phyloP scores from a whole-genome alignment of 1,284 basidiomycete species.

The Boletus semigastroideus region DNA sequence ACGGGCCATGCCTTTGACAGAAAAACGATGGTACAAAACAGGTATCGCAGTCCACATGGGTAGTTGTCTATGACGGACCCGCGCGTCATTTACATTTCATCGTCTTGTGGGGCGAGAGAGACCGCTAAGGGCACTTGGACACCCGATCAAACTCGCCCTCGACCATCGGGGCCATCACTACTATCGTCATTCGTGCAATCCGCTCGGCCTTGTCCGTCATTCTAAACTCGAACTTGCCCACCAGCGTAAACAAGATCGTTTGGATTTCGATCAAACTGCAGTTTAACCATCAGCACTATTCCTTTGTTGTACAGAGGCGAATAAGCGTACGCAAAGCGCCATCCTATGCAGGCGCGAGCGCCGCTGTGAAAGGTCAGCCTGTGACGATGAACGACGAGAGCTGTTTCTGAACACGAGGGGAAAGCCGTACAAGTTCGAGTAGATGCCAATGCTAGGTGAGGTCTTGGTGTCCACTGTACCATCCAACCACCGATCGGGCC shows the following conservation, averaged over 20 bases:
- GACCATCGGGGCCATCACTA: slow-evolving; percentile 47
- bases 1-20: too few relatives aligned
- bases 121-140: slow-evolving; percentile 51
- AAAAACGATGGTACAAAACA: too few relatives aligned
- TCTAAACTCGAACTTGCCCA: slow-evolving; percentile 48
- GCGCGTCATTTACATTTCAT: not conserved
- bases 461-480: slow-evolving; percentile 34
- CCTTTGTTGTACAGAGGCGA: not conserved
- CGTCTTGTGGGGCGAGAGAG: slow-evolving; percentile 36
- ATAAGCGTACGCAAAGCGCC: slow-evolving; percentile 43
- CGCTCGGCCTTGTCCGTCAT: slow-evolving; percentile 37
- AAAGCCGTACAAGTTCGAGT: slow-evolving; percentile 44
- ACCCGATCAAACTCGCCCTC: slow-evolving; percentile 31
- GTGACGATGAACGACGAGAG: not conserved
- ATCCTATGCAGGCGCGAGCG: slow-evolving; percentile 44
- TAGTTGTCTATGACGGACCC: too few relatives aligned
- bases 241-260: slow-evolving; percentile 45
- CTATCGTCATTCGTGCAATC: slow-evolving; percentile 40
- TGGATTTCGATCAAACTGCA: slow-evolving; percentile 49
- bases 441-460: slow-evolving; percentile 42
- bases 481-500: slow-evolving; percentile 51
- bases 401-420: not conserved
- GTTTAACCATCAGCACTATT: not conserved
- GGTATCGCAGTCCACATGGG: too few relatives aligned
- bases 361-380: slow-evolving; percentile 47